A percentile compares a stretch with the other conserved stretches of the same genome.
These are phyloP conservation scores for Chlorociboria aeruginascens DNA, from an alignment of 495 filamentous ascomycete genomes.

Conservation along the genomic window DNA sequence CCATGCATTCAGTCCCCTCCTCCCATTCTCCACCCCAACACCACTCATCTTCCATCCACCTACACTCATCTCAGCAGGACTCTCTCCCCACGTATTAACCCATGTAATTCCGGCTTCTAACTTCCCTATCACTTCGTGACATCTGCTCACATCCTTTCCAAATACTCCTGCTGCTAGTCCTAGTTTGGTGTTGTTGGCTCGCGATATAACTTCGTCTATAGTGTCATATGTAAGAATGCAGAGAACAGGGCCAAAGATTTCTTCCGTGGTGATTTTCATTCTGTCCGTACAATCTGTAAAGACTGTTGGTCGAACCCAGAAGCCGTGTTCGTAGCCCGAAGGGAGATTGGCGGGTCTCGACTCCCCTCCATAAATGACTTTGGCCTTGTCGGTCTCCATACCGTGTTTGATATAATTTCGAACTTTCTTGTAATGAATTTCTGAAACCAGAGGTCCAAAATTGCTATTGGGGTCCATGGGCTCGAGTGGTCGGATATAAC, in stretches of 20 bases:
- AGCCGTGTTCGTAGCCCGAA: conserved; percentile 44
- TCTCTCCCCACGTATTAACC: conserved; percentile 39
- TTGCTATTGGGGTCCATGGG: conserved; percentile 58
- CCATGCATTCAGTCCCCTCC: conserved; percentile 64
- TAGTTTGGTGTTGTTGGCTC: conserved; percentile 61
- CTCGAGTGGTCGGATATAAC: conserved; percentile 53
- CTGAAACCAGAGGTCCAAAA: conserved; percentile 64
- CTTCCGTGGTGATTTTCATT: conserved; percentile 62
- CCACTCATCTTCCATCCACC: conserved; percentile 40
- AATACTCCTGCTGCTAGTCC: conserved; percentile 75
- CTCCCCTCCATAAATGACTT: conserved; percentile 54
- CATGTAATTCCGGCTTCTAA: conserved; percentile 55
- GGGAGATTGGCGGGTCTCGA: conserved; percentile 37
- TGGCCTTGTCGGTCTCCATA: conserved; percentile 55
- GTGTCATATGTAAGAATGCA: conserved; percentile 54
- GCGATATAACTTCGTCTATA: conserved; percentile 51
- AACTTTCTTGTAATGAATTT: conserved; percentile 59
- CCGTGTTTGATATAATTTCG: conserved; percentile 55
- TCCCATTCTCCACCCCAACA: conserved; percentile 45
- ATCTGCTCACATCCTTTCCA: conserved; percentile 56
- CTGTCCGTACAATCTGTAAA: conserved; percentile 61
- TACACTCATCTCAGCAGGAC: conserved; percentile 38
- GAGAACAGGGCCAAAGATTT: conserved; percentile 78
- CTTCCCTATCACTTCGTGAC: conserved; percentile 54
- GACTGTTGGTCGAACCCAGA: conserved; percentile 58